Conservation (phyloP, 208 protist species). For the Acanthamoeba lenticulata region DNA sequence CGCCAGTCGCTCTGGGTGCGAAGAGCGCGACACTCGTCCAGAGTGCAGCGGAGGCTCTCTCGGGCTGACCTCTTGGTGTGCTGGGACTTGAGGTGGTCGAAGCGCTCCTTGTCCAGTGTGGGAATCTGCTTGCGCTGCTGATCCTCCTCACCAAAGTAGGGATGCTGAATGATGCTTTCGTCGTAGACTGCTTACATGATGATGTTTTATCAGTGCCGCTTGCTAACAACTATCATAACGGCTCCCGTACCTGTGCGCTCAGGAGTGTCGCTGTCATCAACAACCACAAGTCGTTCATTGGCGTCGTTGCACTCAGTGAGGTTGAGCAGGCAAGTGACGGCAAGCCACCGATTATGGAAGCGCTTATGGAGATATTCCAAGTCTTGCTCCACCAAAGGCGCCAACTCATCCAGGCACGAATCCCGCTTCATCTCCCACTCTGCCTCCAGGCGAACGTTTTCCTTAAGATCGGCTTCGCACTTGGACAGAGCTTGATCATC, state of each 20-base stretch:
- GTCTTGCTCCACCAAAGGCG: neutral
- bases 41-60: neutral
- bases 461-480: neutral
- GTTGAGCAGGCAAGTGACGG: neutral
- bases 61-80: neutral
- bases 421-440: neutral
- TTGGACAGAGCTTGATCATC: neutral
- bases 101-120: neutral
- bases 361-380: neutral
- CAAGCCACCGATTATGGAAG: neutral
- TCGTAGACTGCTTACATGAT: neutral
- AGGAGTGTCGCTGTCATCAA: no score
- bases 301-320: conserved; percentile 6
- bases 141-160: neutral
- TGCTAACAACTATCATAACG: no score
- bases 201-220: no score
- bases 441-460: neutral
- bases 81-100: neutral
- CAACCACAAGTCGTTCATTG: neutral
- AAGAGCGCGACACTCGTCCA: neutral
- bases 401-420: neutral
- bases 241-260: no score
- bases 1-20: neutral
- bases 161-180: neutral
- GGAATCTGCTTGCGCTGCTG: neutral